Conservation (phyloP, 1,284 basidiomycete species). For the Tilletiaria anomala region DNA sequence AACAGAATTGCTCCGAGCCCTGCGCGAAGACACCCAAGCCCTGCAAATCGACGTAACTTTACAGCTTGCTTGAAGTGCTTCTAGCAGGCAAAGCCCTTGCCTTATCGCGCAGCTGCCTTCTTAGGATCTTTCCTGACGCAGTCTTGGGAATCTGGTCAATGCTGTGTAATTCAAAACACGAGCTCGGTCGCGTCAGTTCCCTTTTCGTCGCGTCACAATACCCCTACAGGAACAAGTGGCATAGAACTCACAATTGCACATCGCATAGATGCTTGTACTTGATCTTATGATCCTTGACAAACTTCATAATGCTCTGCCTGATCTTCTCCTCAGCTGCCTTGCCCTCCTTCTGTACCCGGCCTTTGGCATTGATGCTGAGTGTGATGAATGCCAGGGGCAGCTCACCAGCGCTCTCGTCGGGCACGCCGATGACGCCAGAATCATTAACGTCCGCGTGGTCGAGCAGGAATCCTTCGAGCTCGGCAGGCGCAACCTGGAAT, state of each 20-base stretch:
- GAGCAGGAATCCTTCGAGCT: slow-evolving; percentile 60
- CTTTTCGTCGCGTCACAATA: no score
- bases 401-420: slow-evolving; percentile 65
- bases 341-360: slow-evolving; percentile 43
- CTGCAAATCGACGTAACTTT: no score
- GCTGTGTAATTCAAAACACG: no score
- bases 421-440: slow-evolving; percentile 58
- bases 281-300: slow-evolving; percentile 44
- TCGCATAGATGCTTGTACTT: slow-evolving; percentile 55
- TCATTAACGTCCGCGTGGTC: slow-evolving; percentile 56
- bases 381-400: slow-evolving; percentile 60
- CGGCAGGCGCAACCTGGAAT: slow-evolving; percentile 37
- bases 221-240: no score
- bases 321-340: slow-evolving; percentile 22
- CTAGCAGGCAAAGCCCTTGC: no score
- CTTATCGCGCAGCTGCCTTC: slow-evolving; percentile 18
- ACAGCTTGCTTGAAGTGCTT: no score
- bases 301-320: slow-evolving; percentile 41
- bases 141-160: slow-evolving; percentile 25
- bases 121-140: slow-evolving; percentile 23
- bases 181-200: no score
- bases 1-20: no score
- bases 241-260: no score
- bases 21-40: no score
- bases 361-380: slow-evolving; percentile 43